These are phyloP conservation scores for Vicia villosa DNA, from an alignment of 306 rosid species.

Conservation along the genomic window DNA sequence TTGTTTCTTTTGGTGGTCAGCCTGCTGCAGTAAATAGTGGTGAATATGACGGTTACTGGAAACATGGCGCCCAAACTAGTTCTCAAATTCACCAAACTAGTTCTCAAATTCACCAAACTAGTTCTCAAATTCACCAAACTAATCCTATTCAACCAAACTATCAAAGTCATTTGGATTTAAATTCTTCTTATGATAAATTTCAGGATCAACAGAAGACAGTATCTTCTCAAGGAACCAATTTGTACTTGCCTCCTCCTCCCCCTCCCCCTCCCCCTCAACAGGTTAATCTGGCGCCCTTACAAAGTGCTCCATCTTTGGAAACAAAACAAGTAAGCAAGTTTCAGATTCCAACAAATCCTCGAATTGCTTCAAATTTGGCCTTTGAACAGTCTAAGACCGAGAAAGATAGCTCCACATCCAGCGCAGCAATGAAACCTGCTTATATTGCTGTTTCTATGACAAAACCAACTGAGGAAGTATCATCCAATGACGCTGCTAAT, in stretches of 20 bases:
- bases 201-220: constrained; percentile 79
- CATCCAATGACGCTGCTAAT: constrained; percentile 69
- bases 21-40: constrained; percentile 75
- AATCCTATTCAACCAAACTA: constrained; percentile 71
- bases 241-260: constrained; percentile 48
- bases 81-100: constrained; percentile 68
- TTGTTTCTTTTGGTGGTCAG: constrained; percentile 64
- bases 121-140: constrained; percentile 69
- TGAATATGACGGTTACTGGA: constrained; percentile 93
- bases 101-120: constrained; percentile 68
- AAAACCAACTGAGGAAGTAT: constrained; percentile 58
- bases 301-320: constrained; percentile 65
- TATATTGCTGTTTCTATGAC: constrained; percentile 81
- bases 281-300: constrained; percentile 53
- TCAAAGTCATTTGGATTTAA: constrained; percentile 84
- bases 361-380: constrained; percentile 82
- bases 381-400: constrained; percentile 63
- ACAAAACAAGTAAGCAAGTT: constrained; percentile 64
- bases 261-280: constrained; percentile 59
- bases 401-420: constrained; percentile 60
- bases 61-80: constrained; percentile 63
- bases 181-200: constrained; percentile 84
- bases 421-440: constrained; percentile 69
- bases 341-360: constrained; percentile 98
- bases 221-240: constrained; percentile 57